Base-by-base conservation (phyloP, 129 eudicot genomes). In the Helichrysum umbraculigerum region DNA sequence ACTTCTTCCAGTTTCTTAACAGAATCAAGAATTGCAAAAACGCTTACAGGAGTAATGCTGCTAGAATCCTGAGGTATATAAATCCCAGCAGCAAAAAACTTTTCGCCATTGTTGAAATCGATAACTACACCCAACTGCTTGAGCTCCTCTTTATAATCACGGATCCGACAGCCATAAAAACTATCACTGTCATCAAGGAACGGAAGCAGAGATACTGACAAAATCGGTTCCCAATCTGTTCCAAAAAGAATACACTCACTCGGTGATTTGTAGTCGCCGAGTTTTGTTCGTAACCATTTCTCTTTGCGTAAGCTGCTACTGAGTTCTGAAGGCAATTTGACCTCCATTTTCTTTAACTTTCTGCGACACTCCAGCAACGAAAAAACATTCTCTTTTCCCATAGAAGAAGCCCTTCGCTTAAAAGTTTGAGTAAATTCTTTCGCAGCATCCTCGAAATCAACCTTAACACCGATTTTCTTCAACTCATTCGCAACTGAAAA, bases 261-360 rank as follows among this genome's bases (percentile, higher is more conserved):
- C 8, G 93, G 90, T 47, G 70, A 57, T 76, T 83, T 71, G 84
- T 69, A 83, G 35, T 80, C 90, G 50, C 84, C 88, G 22, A 85
- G 84, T 34, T 84, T 83, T 14, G 93, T 88, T 21, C 71, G 70
- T 65, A 88, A 41, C 93, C 88, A 88, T 73, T 81, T 81, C 33
- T 19, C 81, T 61, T 81, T 80, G 21, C 5, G 22, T 15, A 88
- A 50, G 73, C 93, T 78, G 4, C 67, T 70, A 74, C 22, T 76
- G 16, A 88, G 62, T 22, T 88, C 82, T 5, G 44, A 0, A 37
- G 87, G 77, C 50, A 85, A 59, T 2, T 71, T 14, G 12, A 52
- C 25, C 15, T 30, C 20, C 47, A 34, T 12, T 2, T 32, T 70
- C 74, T 71, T 78, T 6, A 78, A 47, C 75, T 83, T 79, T 65